Evolutionary conservation across 352 stramenopile species (phyloP).

Genomic region (Globisporangium uncinulatum): DNA sequence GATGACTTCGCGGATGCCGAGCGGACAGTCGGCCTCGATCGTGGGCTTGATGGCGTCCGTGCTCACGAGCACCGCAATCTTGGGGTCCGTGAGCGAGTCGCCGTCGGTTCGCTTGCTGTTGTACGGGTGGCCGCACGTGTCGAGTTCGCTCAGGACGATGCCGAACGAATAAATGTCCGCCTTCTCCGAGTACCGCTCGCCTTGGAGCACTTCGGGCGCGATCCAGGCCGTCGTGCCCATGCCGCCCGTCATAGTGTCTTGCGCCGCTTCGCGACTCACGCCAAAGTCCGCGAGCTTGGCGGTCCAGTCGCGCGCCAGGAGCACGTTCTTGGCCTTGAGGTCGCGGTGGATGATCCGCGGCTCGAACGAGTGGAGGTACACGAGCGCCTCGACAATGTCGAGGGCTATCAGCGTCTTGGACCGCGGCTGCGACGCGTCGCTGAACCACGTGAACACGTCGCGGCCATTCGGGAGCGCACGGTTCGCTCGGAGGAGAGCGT

Average conservation of each 20-base stretch:
- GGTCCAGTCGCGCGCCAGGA: slow-evolving; percentile 23
- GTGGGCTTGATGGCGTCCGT: slow-evolving; percentile 36
- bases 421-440: neutral
- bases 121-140: slow-evolving; percentile 40
- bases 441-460: slow-evolving; percentile 6
- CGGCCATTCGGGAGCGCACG: neutral
- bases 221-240: slow-evolving; percentile 24
- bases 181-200: slow-evolving; percentile 21
- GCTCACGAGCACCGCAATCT: slow-evolving; percentile 55
- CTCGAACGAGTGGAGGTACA: slow-evolving; percentile 49
- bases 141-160: slow-evolving; percentile 30
- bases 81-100: slow-evolving; percentile 59
- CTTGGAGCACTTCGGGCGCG: slow-evolving; percentile 7
- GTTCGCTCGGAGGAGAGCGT: slow-evolving; percentile 15
- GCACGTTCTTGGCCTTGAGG: slow-evolving; percentile 45
- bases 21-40: slow-evolving; percentile 44
- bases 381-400: slow-evolving; percentile 40
- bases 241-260: slow-evolving; percentile 26
- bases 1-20: slow-evolving; percentile 33
- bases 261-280: slow-evolving; percentile 27
- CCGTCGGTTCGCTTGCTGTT: slow-evolving; percentile 88
- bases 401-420: slow-evolving; percentile 36
- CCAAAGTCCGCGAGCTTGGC: slow-evolving; percentile 60
- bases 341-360: slow-evolving; percentile 44
- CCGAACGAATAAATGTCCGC: slow-evolving; percentile 31